These are phyloP conservation scores for Trichoderma sp. DNA, from an alignment of 2,329 filamentous ascomycete species.

Conservation along the genomic window DNA sequence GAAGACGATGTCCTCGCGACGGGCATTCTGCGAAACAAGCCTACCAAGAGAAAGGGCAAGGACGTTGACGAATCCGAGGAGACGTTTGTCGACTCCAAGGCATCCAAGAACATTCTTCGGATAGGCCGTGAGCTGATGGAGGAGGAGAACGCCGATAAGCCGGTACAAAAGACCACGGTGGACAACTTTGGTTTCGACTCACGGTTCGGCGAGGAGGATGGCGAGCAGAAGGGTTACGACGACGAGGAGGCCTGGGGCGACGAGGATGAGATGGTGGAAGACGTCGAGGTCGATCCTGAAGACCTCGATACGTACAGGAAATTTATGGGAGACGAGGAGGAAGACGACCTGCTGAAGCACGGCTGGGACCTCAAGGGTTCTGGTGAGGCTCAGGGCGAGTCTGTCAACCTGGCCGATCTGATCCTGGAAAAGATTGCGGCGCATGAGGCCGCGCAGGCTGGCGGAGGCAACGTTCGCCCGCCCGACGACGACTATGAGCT, in stretches of 20 bases:
- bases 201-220: slow-evolving; percentile 63
- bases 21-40: slow-evolving; percentile 71
- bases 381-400: slow-evolving; percentile 52
- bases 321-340: slow-evolving; percentile 76
- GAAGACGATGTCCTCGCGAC: slow-evolving; percentile 81
- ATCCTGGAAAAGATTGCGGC: slow-evolving; percentile 94
- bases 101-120: slow-evolving; percentile 83
- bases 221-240: slow-evolving; percentile 47
- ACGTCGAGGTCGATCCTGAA: slow-evolving; percentile 81
- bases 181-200: slow-evolving; percentile 78
- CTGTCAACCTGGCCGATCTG: slow-evolving; percentile 85
- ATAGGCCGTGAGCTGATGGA: slow-evolving; percentile 87
- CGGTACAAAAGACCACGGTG: slow-evolving; percentile 46
- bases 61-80: slow-evolving; percentile 63
- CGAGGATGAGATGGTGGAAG: slow-evolving; percentile 71
- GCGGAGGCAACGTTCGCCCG: slow-evolving; percentile 48
- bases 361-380: slow-evolving; percentile 55
- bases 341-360: slow-evolving; percentile 72
- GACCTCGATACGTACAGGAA: slow-evolving; percentile 90
- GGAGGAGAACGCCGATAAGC: slow-evolving; percentile 61
- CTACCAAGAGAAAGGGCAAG: slow-evolving; percentile 70
- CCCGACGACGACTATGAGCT: slow-evolving; percentile 83
- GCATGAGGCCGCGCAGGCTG: slow-evolving; percentile 71
- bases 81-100: slow-evolving; percentile 81
- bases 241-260: slow-evolving; percentile 75